A percentile compares a stretch with the other conserved stretches of the same genome.
These are phyloP conservation scores for Stenocarpella maydis DNA, from an alignment of 2,329 filamentous ascomycete species.

Conservation along the genomic window DNA sequence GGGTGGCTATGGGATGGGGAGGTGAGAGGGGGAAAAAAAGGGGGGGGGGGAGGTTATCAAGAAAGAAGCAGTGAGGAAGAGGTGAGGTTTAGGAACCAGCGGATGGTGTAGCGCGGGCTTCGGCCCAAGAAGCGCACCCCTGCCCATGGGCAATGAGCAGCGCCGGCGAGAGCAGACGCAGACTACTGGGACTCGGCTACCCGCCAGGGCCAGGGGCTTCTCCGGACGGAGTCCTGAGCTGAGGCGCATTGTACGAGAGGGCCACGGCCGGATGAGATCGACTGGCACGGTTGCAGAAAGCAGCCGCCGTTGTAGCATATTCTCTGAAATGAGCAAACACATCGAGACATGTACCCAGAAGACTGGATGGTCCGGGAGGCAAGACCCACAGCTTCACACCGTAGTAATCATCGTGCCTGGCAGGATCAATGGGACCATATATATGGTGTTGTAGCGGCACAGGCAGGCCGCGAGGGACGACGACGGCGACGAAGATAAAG, in stretches of 20 bases:
- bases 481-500: no score
- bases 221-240: neutral
- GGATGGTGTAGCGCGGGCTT: neutral
- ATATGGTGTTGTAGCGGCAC: neutral
- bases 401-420: no score
- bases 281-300: neutral
- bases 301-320: slow-evolving; percentile 13
- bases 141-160: neutral
- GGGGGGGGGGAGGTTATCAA: neutral
- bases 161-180: neutral
- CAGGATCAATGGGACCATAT: neutral
- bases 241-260: neutral
- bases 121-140: neutral
- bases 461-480: neutral
- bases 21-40: no score
- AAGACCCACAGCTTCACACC: neutral
- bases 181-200: neutral
- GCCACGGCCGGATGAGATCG: neutral
- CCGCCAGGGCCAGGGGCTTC: no score
- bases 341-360: neutral
- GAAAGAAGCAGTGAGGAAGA: neutral
- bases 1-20: neutral
- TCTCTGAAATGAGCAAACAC: neutral
- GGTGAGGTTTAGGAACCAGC: no score
- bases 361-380: no score